Base-by-base conservation (phyloP, 2,329 filamentous ascomycete species). In the Macroventuria anomochaeta region DNA sequence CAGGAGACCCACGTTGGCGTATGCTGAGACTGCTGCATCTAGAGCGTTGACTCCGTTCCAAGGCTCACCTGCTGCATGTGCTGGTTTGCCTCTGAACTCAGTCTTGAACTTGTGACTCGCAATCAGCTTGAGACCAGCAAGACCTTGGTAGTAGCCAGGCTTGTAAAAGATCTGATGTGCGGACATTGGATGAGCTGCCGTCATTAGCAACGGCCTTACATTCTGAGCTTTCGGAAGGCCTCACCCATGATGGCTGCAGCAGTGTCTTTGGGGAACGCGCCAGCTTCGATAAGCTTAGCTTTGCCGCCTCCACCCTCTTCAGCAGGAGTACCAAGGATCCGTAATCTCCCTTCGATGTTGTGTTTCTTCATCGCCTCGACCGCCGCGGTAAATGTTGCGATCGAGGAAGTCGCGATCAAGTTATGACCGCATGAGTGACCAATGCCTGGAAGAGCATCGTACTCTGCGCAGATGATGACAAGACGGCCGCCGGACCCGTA, bases 361-460 rank as follows among this genome's bases (percentile, higher is more conserved):
- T 77, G 71, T 11, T 72, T 63, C 17, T 71, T 75, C 58, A 84
- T 71, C 2, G 79, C 64, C 21, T 77, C 68, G 0, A 79, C 80
- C 0, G 81, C 73, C 3, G 79, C 81, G 2, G 85, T 62, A 20
- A 76, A 79, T 2, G 71, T 80, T 1, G 79, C 75, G 8, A 83
- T 67, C 0, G 80, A 81, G 2, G 79, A 76, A 0, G 75, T 79
- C 5, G 80, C 80, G 47, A 83, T 83, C 31, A 83, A 74, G 56
- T 84, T 84, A 68, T 84, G 82, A 3, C 82, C 82, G 49, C 82
- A 84, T 7, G 80, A 80, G 59, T 83, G 81, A 29, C 81, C 81
- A 7, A 83, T 75, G 1, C 74, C 77, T 1, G 80, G 78, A 3
- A 83, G 72, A 3, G 80, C 80, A 60, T 83, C 79, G 77, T 81